Evolutionary conservation across 1,284 basidiomycete species (phyloP).

Genomic region (Apiotrichum sp.): DNA sequence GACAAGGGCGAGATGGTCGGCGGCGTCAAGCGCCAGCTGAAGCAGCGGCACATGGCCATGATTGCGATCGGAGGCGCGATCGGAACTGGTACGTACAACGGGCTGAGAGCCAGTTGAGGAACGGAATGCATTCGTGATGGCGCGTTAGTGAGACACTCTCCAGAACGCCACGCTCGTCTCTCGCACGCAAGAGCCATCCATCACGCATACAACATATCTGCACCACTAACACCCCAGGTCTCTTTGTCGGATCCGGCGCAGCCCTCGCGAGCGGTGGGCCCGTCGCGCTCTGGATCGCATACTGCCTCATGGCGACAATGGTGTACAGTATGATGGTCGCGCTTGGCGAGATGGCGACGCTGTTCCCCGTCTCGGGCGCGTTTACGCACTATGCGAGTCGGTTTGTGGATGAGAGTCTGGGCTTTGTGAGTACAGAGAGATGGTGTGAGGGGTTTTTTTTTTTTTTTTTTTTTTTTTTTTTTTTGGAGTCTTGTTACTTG

Average conservation of each 20-base stretch:
- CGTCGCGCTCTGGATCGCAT: constrained; percentile 45
- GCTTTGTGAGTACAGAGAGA: constrained; percentile 34
- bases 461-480: no score
- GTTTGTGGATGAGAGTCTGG: constrained; percentile 53
- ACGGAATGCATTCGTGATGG: no score
- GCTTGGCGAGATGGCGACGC: constrained; percentile 48
- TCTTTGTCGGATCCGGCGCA: constrained; percentile 50
- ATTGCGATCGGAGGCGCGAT: constrained; percentile 51
- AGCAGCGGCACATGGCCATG: constrained; percentile 47
- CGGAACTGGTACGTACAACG: constrained; percentile 19
- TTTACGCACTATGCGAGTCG: constrained; percentile 47
- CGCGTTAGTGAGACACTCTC: no score
- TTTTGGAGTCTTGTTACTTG: no score
- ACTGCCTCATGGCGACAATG: constrained; percentile 42
- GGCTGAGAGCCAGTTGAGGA: no score
- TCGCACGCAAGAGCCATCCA: neutral
- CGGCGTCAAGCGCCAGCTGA: constrained; percentile 37
- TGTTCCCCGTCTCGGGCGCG: constrained; percentile 42
- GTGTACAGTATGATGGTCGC: constrained; percentile 46
- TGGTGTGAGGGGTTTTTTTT: no score
- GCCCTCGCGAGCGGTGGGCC: constrained; percentile 51
- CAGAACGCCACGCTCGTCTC: no score
- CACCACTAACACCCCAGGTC: constrained; percentile 27
- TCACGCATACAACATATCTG: neutral
- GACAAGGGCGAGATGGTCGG: constrained; percentile 22